Evolutionary conservation across 768 basidiomycete species (phyloP), one percentile per base, ranked within the genome.

Genomic region (Rhizopogon vinicolor): DNA sequence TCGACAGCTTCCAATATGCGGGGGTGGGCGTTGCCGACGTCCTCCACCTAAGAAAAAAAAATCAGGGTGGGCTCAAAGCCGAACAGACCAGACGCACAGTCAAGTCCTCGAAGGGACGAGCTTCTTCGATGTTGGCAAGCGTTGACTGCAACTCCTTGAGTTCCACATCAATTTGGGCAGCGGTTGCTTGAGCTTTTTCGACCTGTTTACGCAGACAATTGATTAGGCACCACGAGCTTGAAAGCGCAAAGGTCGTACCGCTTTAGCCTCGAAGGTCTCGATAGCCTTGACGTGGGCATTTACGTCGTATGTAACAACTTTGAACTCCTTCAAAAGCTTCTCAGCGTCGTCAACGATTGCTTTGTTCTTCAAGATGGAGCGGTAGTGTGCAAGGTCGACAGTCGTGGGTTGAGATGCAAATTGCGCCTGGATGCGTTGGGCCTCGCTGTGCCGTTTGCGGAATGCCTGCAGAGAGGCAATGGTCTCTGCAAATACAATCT

Each of bases 31-130:
- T 86, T 80, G 62, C 87, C 86, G 63, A 98, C 91, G 58, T 99
- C 96, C 66, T 89, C 86, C 59, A 86, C 79, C 93, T 96, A 63
- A 55, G 16, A 31, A 52, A 61, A 16, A 43, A 10, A n/a, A 48
- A 19, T 44, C 18, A 55, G 40, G 52, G 6, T 46, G 22, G 14
- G 14, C 45, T 31, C 33, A 41, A 52, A 39, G 35, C 41, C 14
- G 31, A 41, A 41, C 12, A 14, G 25, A 39, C 18, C 3, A 44
- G n/a, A 76, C 89, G 60, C 60, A 96, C 95, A 37, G 93, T 95
- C 62, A 99, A 81, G 65, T 98, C 91, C 69, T 98, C 94, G 75
- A 99, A 97, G 7, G 96, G 91, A 74, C 97, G 88, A 42, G 95
- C 94, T 51, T 95, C 86, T 78, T 98, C 90, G 58, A 99, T 98